A percentile compares a stretch with the other conserved stretches of the same genome.
Evolutionary conservation across 2,329 filamentous ascomycete genomes (phyloP).

Genomic region (Pseudofabraea citricarpa): DNA sequence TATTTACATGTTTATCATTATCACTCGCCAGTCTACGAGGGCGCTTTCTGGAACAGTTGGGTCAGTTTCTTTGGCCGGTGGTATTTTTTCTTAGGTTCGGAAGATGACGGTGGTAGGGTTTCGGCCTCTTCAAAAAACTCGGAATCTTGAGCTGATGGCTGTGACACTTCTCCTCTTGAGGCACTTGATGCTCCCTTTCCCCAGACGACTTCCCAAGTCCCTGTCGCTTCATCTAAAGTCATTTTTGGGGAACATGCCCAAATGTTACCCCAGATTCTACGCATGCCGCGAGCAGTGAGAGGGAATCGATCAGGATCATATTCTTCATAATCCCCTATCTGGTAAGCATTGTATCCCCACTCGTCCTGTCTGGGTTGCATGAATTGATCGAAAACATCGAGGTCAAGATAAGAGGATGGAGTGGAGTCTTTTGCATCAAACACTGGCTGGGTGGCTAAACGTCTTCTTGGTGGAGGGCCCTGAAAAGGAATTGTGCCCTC

Average conservation of each 20-base stretch:
- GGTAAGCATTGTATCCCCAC: too few species aligned
- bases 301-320: too few species aligned
- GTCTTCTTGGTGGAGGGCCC: constrained; percentile 16
- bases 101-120: too few species aligned
- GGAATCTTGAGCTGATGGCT: constrained; percentile 26
- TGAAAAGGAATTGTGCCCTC: constrained; percentile 24
- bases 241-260: constrained; percentile 42
- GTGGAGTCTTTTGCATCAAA: not conserved
- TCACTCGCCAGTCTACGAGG: too few species aligned
- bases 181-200: constrained; percentile 27
- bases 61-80: too few species aligned
- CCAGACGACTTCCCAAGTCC: constrained; percentile 39
- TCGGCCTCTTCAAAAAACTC: constrained; percentile 51
- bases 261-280: constrained; percentile 40
- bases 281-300: constrained; percentile 20
- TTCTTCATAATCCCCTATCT: not conserved
- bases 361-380: constrained; percentile 9
- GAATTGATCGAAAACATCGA: not conserved
- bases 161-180: constrained; percentile 26
- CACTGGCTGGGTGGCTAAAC: constrained; percentile 7
- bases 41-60: too few species aligned
- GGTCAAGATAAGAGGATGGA: not conserved
- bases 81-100: too few species aligned
- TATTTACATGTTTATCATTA: too few species aligned
- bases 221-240: constrained; percentile 23